Conservation (phyloP, 441 rosid species). For the Dalechampia spathulata region DNA sequence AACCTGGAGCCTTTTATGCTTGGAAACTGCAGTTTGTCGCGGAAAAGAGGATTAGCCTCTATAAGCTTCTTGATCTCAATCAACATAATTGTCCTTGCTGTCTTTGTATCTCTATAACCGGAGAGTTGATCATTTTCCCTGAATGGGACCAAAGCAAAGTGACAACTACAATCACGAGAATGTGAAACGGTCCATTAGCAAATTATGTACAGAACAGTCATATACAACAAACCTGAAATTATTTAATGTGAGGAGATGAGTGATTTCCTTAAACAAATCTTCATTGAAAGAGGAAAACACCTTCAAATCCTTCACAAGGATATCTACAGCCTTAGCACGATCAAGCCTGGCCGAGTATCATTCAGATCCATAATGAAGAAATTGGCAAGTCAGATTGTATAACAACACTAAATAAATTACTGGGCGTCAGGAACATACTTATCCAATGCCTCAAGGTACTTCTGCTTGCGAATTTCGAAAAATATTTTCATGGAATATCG, state of each 20-base stretch:
- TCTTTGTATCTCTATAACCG: conserved; percentile 37
- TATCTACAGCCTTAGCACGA: conserved; percentile 38
- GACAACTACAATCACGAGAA: neutral
- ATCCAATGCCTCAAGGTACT: conserved; percentile 49
- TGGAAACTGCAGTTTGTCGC: conserved; percentile 45
- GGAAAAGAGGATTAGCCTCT: conserved; percentile 47
- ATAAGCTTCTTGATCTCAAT: conserved; percentile 47
- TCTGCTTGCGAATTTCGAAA: conserved; percentile 56
- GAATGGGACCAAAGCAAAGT: conserved; percentile 3
- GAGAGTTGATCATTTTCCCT: conserved; percentile 49
- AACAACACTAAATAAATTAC: neutral
- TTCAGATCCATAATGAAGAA: conserved; percentile 1
- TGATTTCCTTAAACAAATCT: conserved; percentile 47
- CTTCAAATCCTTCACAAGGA: conserved; percentile 44
- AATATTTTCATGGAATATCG: too few species aligned
- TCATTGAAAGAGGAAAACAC: conserved; percentile 39
- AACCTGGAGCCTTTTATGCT: conserved; percentile 34
- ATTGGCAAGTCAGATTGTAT: neutral
- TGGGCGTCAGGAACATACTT: conserved; percentile 19
- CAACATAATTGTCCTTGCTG: conserved; percentile 39
- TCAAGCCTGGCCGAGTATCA: conserved; percentile 31
- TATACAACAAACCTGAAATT: conserved; percentile 58
- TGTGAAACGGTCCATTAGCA: too few species aligned
- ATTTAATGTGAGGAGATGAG: conserved; percentile 41
- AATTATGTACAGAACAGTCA: neutral